Evolutionary conservation across 192 early-diverging fungal genomes (phyloP).

Genomic region (Coemansia sp.): DNA sequence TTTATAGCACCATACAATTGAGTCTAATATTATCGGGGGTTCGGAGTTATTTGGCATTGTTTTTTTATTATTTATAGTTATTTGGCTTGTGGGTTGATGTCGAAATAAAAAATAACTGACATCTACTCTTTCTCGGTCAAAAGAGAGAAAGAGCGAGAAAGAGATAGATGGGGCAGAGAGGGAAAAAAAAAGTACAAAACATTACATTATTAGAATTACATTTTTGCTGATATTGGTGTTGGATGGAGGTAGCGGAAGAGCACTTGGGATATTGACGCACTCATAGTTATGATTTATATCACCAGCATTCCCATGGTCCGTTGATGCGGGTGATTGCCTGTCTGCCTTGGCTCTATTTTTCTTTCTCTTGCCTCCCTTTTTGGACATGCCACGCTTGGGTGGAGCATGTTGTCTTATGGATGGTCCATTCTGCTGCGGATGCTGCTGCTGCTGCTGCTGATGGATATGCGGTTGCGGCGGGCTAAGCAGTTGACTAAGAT

Average conservation of each 20-base stretch:
- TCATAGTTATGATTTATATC: not conserved
- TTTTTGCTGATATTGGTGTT: conserved; percentile 36
- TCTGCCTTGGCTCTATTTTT: conserved; percentile 18
- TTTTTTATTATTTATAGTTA: no score
- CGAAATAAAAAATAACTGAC: not conserved
- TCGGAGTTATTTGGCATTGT: no score
- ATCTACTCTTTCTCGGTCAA: not conserved
- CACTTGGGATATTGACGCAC: conserved; percentile 17
- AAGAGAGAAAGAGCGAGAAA: not conserved
- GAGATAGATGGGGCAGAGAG: not conserved
- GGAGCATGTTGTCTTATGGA: not conserved
- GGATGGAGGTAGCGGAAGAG: conserved; percentile 26
- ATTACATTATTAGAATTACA: conserved; percentile 46
- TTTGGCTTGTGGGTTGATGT: not conserved
- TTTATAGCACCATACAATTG: no score
- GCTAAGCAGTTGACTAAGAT: not conserved
- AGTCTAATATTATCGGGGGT: no score
- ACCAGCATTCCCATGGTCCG: conserved; percentile 2
- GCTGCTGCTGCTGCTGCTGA: no score
- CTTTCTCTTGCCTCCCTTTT: conserved; percentile 29
- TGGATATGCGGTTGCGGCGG: not conserved
- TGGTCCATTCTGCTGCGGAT: no score
- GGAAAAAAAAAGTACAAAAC: conserved; percentile 8
- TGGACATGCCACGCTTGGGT: conserved; percentile 11
- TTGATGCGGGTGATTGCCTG: conserved; percentile 6